Conservation (phyloP, 2,329 filamentous ascomycete genomes). For the Karstenula rhodostoma region DNA sequence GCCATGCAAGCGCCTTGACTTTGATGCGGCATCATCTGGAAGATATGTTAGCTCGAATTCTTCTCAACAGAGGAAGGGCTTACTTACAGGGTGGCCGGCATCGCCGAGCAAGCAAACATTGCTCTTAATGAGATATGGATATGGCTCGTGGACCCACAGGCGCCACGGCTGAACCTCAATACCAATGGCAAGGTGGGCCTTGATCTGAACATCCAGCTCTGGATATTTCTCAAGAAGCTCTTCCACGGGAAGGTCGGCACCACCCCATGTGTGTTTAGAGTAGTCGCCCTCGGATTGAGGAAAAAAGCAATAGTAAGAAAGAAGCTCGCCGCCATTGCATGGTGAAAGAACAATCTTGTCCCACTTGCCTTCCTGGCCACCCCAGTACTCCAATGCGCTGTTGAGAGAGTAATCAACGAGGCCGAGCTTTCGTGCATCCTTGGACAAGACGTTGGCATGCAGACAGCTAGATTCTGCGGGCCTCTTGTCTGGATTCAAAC, state of each 20-base stretch:
- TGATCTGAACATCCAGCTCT: conserved; percentile 65
- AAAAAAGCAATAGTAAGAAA: conserved; percentile 77
- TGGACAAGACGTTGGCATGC: conserved; percentile 70
- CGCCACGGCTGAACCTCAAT: conserved; percentile 72
- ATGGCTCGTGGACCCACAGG: conserved; percentile 70
- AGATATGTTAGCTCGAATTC: neutral
- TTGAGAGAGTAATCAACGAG: conserved; percentile 70
- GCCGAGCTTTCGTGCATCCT: conserved; percentile 66
- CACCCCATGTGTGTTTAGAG: conserved; percentile 67
- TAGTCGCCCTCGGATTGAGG: conserved; percentile 68
- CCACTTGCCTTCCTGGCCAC: conserved; percentile 67
- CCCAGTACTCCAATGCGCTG: conserved; percentile 74
- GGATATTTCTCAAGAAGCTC: conserved; percentile 69
- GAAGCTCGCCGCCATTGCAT: conserved; percentile 70
- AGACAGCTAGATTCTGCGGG: conserved; percentile 69
- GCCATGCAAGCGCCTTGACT: conserved; percentile 74
- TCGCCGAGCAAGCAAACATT: conserved; percentile 69
- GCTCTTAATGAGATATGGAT: conserved; percentile 63
- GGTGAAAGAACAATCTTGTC: conserved; percentile 77
- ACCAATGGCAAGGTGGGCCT: conserved; percentile 65
- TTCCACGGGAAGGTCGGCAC: conserved; percentile 60
- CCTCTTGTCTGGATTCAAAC: conserved; percentile 67
- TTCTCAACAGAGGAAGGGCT: neutral
- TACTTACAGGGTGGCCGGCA: conserved; percentile 67
- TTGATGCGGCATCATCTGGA: conserved; percentile 72